A percentile compares a stretch with the other conserved stretches of the same genome.
These are phyloP conservation scores for Mimosa bimucronata DNA, from an alignment of 306 rosid species.

Conservation along the genomic window DNA sequence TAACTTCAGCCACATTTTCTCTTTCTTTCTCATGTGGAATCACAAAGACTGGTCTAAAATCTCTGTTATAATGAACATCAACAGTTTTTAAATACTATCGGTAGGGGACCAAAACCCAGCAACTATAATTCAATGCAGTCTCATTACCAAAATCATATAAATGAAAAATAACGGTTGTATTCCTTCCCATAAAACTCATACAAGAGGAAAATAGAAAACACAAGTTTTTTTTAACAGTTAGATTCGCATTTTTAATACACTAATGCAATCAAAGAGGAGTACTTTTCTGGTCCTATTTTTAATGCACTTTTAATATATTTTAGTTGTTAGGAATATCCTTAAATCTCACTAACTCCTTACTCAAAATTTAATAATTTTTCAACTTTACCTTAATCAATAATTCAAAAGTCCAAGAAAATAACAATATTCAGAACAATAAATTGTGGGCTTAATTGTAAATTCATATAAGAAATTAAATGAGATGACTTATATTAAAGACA, in stretches of 20 bases:
- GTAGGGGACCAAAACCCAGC: background rate
- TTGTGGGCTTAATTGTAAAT: no score
- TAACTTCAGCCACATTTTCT: slow-evolving; percentile 70
- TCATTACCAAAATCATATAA: background rate
- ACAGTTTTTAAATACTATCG: background rate
- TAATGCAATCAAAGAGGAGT: background rate
- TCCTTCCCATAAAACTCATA: background rate
- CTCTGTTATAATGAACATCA: slow-evolving; percentile 50
- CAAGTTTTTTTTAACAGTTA: background rate
- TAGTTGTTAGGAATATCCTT: background rate
- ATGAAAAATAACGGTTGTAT: background rate
- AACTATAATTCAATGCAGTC: background rate
- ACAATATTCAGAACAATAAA: no score
- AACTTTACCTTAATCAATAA: no score
- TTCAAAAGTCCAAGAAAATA: no score
- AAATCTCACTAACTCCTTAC: no score
- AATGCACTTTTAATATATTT: no score
- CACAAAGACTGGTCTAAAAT: slow-evolving; percentile 75
- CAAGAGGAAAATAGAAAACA: background rate
- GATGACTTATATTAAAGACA: background rate
- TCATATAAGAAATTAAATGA: no score
- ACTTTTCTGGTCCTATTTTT: background rate
- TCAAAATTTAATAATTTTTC: no score
- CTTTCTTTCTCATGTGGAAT: slow-evolving; percentile 93
- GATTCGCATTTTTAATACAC: background rate